Evolutionary conservation across 2,329 filamentous ascomycete species (phyloP).

Genomic region (Thelonectria blattea): DNA sequence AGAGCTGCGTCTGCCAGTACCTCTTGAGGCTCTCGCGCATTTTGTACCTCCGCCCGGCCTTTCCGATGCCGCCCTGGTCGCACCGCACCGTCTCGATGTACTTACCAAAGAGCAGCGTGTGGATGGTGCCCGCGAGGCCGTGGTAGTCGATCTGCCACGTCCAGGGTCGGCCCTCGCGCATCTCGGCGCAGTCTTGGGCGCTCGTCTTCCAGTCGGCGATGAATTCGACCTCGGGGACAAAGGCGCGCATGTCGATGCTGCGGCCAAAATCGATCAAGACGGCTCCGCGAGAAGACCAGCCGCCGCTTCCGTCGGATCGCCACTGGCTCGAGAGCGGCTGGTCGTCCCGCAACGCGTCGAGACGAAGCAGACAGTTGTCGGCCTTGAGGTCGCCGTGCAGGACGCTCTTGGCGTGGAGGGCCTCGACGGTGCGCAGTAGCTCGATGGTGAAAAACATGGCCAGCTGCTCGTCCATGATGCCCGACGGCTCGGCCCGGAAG

Average conservation of each 20-base stretch:
- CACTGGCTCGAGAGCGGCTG: conserved; percentile 67
- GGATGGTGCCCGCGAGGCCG: conserved; percentile 85
- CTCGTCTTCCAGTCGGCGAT: conserved; percentile 94
- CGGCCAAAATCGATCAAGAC: conserved; percentile 94
- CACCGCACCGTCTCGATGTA: conserved; percentile 83
- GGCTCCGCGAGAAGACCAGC: conserved; percentile 82
- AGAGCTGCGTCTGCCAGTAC: conserved; percentile 96
- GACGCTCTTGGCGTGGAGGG: conserved; percentile 78
- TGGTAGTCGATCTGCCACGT: conserved; percentile 98
- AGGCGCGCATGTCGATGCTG: conserved; percentile 90
- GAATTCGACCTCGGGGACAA: conserved; percentile 76
- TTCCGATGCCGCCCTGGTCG: conserved; percentile 61
- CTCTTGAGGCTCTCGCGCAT: conserved; percentile 86
- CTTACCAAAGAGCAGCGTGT: conserved; percentile 89
- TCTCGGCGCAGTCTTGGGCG: conserved; percentile 90
- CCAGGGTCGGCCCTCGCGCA: conserved; percentile 93
- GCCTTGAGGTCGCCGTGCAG: conserved; percentile 94
- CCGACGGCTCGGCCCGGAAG: conserved; percentile 72
- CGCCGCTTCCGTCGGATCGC: conserved; percentile 72
- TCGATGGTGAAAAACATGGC: conserved; percentile 97
- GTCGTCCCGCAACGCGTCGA: conserved; percentile 60
- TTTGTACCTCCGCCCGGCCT: conserved; percentile 71
- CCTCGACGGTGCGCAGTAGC: conserved; percentile 87
- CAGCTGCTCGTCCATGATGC: conserved; percentile 85
- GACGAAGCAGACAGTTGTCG: conserved; percentile 91